Evolutionary conservation across 2,329 filamentous ascomycete genomes (phyloP), one percentile per base, ranked within the genome.

Genomic region (Venturia aucupariae): DNA sequence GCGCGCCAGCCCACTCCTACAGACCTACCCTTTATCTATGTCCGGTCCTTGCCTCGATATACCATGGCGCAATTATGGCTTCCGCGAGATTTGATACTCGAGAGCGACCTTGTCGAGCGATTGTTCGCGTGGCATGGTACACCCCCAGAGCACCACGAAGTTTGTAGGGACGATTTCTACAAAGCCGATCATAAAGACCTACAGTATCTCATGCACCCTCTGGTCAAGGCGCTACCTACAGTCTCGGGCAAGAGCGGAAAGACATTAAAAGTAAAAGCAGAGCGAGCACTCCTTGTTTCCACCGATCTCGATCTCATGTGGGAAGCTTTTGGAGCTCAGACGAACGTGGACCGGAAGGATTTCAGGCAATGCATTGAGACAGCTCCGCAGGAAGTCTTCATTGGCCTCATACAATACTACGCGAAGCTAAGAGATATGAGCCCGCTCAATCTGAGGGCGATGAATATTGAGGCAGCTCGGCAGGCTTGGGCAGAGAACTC

Each of bases 281-380:
- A 57, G 19, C 51, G 51, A 35, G 51, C 51, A n/a, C 19, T 57
- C 19, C 51, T 57, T n/a, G 19, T 35, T n/a, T 35, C 30, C 17
- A 57, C 51, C 51, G 51, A 57, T 15, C 27, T 57, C 17, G 51
- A 57, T 57, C 51, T 57, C 30, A 57, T 57, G 30, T 57, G 51
- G 51, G 30, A 32, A 22, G 51, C 51, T 11, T 57, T 57, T 35
- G 51, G 51, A 57, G 30, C 27, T 22, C 51, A 57, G 51, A 57
- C 51, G 19, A 35, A 35, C 35, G 27, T 57, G 30, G 27, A 57
- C 35, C 51, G 27, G 27, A 57, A 57, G 17, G 30, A 57, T 17
- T 57, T 57, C 13, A 32, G 30, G 11, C 27, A 24, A n/a, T 57
- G 27, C 51, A 57, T 57, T 32, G 27, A 57, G 30, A 35, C 51